Evolutionary conservation across 352 stramenopile species (phyloP).

Genomic region (Pythium aristosporum): DNA sequence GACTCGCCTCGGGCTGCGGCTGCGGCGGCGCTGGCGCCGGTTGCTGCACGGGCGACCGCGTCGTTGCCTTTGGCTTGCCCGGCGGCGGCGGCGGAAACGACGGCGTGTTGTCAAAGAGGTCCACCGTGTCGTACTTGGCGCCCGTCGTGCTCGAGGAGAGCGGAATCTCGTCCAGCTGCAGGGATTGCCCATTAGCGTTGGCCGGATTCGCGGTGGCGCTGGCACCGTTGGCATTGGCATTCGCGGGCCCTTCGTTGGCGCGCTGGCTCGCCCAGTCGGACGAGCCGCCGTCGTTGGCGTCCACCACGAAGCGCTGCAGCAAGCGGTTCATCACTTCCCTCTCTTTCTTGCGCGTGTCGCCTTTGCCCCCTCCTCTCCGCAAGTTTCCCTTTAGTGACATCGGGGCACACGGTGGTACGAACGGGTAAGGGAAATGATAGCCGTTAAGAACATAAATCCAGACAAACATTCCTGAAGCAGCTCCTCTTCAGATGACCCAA

Average conservation of each 20-base stretch:
- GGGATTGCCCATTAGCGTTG: background rate
- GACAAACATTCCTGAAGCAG: background rate
- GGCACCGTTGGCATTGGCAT: constrained; percentile 7
- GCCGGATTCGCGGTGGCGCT: background rate
- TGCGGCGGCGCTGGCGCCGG: background rate
- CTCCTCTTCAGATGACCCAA: background rate
- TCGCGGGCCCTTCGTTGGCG: constrained; percentile 14
- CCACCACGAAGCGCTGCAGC: constrained; percentile 59
- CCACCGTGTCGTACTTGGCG: constrained; percentile 28
- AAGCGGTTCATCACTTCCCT: constrained; percentile 49
- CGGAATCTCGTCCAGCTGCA: constrained; percentile 34
- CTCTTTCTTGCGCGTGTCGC: background rate
- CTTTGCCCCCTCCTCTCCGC: background rate
- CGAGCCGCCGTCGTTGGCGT: constrained; percentile 10
- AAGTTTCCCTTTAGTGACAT: background rate
- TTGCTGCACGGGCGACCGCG: background rate
- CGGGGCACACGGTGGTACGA: background rate
- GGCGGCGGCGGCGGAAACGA: constrained; percentile 8
- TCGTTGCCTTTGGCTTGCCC: background rate
- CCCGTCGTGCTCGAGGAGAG: constrained; percentile 28
- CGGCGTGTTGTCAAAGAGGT: constrained; percentile 29
- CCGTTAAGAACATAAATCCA: background rate
- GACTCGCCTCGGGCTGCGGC: background rate
- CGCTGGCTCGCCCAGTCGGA: constrained; percentile 26
- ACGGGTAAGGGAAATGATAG: background rate